phyloP scores from a whole-genome alignment of 768 basidiomycete species.

The Leccinellum albellum region DNA sequence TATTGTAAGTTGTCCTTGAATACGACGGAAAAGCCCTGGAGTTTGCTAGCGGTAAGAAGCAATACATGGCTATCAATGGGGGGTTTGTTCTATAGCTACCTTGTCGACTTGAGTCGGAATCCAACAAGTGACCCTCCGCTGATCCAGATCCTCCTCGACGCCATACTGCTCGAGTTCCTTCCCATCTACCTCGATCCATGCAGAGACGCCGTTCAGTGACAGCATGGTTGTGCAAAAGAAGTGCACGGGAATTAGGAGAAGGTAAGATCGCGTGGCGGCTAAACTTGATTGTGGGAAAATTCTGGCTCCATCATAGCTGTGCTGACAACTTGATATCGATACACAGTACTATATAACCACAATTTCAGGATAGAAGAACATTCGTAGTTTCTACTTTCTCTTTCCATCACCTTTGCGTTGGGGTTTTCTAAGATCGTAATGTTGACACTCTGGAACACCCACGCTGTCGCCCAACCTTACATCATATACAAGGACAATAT shows the following conservation, averaged over 20 bases:
- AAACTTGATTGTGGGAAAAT: neutral
- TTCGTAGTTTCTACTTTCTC: neutral
- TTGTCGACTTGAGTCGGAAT: conserved; percentile 25
- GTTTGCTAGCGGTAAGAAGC: neutral
- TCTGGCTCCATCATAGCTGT: neutral
- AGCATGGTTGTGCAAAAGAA: conserved; percentile 16
- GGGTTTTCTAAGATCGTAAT: neutral
- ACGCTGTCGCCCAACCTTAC: neutral
- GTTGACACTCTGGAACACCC: neutral
- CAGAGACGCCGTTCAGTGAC: conserved; percentile 17
- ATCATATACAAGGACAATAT: conserved; percentile 33
- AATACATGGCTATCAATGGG: neutral
- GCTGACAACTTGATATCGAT: no score
- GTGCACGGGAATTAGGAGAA: neutral
- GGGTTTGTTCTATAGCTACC: conserved; percentile 12
- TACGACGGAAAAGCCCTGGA: conserved; percentile 25
- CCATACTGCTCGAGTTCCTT: conserved; percentile 24
- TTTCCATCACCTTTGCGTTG: neutral
- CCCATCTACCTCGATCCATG: conserved; percentile 30
- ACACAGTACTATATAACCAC: neutral
- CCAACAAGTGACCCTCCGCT: conserved; percentile 27
- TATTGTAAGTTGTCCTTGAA: conserved; percentile 11
- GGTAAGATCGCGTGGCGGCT: neutral
- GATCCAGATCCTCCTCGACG: conserved; percentile 15
- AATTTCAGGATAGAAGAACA: neutral